These are phyloP conservation scores for Coemansia aciculifera DNA, from an alignment of 192 early-diverging fungal species.

Conservation along the genomic window DNA sequence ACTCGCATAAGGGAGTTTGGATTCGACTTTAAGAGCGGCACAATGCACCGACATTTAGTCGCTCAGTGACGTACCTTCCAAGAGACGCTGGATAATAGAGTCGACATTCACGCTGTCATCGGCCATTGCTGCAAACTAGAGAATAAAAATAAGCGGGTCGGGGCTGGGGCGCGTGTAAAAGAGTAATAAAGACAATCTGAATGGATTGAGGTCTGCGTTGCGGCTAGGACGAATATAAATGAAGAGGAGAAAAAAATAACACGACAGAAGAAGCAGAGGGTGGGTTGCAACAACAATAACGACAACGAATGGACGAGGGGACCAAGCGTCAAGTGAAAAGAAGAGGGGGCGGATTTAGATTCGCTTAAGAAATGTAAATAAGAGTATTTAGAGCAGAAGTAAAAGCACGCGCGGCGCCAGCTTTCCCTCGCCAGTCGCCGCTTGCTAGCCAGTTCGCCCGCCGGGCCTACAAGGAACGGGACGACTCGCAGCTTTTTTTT, in stretches of 20 bases:
- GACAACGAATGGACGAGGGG: background rate
- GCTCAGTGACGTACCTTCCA: slow-evolving; percentile 44
- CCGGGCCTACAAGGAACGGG: background rate
- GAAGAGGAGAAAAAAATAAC: background rate
- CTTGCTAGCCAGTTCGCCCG: background rate
- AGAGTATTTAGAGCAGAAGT: background rate
- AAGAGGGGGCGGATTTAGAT: slow-evolving; percentile 2
- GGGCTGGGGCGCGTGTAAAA: background rate
- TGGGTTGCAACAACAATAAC: background rate
- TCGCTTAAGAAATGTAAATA: background rate
- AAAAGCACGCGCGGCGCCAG: background rate
- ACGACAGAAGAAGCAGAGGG: background rate
- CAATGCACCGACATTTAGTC: slow-evolving; percentile 2
- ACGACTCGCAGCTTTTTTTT: background rate
- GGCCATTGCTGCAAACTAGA: slow-evolving; percentile 31
- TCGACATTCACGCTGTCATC: slow-evolving; percentile 53
- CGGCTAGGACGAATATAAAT: background rate
- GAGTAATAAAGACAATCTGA: background rate
- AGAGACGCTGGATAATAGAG: slow-evolving; percentile 54
- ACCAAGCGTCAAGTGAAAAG: background rate
- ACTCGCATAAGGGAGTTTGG: background rate
- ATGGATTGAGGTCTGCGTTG: background rate
- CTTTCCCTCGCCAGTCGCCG: background rate
- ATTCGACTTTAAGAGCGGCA: background rate
- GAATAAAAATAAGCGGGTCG: slow-evolving; percentile 1